These are phyloP conservation scores for Saccharomycopsis sp. DNA, from an alignment of 805 yeast genomes.

Conservation along the genomic window DNA sequence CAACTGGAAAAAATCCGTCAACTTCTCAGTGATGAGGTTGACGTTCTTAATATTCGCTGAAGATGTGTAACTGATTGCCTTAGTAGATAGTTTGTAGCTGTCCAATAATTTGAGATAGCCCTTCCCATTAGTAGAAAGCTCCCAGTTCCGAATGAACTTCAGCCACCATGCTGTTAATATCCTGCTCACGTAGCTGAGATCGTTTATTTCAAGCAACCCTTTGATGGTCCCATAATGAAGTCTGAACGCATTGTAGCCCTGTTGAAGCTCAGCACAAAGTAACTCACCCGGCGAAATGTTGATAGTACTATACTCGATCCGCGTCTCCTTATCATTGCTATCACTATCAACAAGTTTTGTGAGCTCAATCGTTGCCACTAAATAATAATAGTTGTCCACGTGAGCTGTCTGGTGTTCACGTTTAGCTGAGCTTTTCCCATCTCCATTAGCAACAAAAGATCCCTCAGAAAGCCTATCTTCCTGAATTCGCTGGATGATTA, in stretches of 20 bases:
- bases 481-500: constrained; percentile 5
- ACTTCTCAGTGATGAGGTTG: constrained; percentile 18
- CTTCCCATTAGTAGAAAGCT: constrained; percentile 13
- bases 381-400: constrained; percentile 11
- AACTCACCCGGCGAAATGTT: constrained; percentile 12
- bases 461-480: neutral
- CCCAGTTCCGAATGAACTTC: constrained; percentile 7
- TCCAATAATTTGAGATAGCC: constrained; percentile 16
- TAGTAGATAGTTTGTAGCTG: constrained; percentile 18
- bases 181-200: neutral
- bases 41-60: constrained; percentile 16
- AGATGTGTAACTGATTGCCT: constrained; percentile 12
- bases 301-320: constrained; percentile 14
- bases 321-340: neutral
- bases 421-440: neutral
- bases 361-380: constrained; percentile 15
- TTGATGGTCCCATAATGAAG: constrained; percentile 15
- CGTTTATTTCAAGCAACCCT: neutral
- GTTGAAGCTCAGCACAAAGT: constrained; percentile 10
- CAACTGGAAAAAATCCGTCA: constrained; percentile 20
- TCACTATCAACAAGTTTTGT: constrained; percentile 16
- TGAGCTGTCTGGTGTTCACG: neutral
- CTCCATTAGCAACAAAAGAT: neutral
- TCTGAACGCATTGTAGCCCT: constrained; percentile 15
- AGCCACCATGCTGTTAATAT: constrained; percentile 6